These are phyloP conservation scores for Hippophae gyantsensis DNA, from an alignment of 306 rosid species.

Conservation along the genomic window DNA sequence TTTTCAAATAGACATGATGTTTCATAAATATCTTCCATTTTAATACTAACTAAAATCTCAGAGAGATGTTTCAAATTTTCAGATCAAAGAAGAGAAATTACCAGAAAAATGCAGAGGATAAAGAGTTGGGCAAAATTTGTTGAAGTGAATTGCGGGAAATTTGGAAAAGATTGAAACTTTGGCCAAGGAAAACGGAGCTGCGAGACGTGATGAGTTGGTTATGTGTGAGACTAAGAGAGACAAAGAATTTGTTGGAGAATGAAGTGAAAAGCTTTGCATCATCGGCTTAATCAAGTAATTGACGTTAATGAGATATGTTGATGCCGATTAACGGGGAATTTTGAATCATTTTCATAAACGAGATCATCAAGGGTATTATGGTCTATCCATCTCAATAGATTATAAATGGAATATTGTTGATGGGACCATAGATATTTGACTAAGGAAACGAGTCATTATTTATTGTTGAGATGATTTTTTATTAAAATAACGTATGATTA, in stretches of 20 bases:
- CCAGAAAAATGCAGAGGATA: conserved; percentile 25
- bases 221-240: conserved; percentile 12
- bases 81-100: conserved; percentile 6
- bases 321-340: too few relatives aligned
- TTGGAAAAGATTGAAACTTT: not conserved
- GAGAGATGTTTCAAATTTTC: not conserved
- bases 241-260: conserved; percentile 20
- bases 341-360: too few relatives aligned
- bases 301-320: too few relatives aligned
- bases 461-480: too few relatives aligned
- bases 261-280: conserved; percentile 23
- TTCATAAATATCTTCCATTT: not conserved
- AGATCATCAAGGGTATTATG: too few relatives aligned
- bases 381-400: too few relatives aligned
- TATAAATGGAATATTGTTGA: too few relatives aligned
- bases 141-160: conserved; percentile 8
- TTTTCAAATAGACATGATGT: not conserved
- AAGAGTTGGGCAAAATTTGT: conserved; percentile 12
- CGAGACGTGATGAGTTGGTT: conserved; percentile 14
- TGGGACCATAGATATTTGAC: too few relatives aligned
- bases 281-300: not conserved
- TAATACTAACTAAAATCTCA: not conserved
- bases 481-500: too few relatives aligned
- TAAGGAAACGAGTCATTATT: too few relatives aligned
- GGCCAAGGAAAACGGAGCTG: conserved; percentile 11